A percentile compares a stretch with the other conserved stretches of the same genome.
These are phyloP conservation scores for Mucor irregularis DNA, from an alignment of 371 early-diverging fungal species.

Conservation along the genomic window DNA sequence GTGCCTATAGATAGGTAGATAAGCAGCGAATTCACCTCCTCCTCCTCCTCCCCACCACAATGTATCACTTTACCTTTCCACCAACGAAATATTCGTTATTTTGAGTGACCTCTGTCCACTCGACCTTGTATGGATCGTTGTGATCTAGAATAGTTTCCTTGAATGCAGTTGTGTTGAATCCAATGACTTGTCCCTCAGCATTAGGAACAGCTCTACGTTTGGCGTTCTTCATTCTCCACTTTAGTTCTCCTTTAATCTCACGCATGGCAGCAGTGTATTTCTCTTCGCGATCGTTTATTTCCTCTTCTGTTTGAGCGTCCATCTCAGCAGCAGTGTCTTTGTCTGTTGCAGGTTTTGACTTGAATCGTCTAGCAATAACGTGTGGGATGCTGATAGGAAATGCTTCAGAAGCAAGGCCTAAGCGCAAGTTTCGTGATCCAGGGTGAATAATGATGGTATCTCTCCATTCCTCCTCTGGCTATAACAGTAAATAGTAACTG, in stretches of 20 bases:
- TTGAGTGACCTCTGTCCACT: slow-evolving; percentile 67
- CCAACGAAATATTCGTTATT: slow-evolving; percentile 58
- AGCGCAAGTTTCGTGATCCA: slow-evolving; percentile 78
- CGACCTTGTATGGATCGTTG: slow-evolving; percentile 88
- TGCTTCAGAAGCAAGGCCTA: slow-evolving; percentile 82
- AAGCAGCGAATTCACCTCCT: neutral
- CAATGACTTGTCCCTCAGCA: slow-evolving; percentile 68
- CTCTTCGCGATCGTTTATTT: slow-evolving; percentile 18
- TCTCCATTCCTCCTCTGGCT: slow-evolving; percentile 50
- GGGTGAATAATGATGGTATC: slow-evolving; percentile 85
- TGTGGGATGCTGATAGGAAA: slow-evolving; percentile 80
- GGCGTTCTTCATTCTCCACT: slow-evolving; percentile 75
- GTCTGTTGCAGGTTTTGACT: neutral
- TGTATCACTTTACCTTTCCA: slow-evolving; percentile 49
- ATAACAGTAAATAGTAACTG: neutral
- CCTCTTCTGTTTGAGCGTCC: neutral
- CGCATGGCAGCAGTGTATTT: slow-evolving; percentile 35
- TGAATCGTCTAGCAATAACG: slow-evolving; percentile 71
- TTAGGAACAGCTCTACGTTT: slow-evolving; percentile 79
- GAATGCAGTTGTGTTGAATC: slow-evolving; percentile 67
- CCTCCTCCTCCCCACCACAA: neutral
- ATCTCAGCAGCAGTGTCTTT: neutral
- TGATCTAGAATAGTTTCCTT: slow-evolving; percentile 81
- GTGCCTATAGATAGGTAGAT: slow-evolving; percentile 25
- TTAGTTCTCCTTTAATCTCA: slow-evolving; percentile 63